phyloP scores from a whole-genome alignment of 169 alveolate species.

The Eimeria mitis region DNA sequence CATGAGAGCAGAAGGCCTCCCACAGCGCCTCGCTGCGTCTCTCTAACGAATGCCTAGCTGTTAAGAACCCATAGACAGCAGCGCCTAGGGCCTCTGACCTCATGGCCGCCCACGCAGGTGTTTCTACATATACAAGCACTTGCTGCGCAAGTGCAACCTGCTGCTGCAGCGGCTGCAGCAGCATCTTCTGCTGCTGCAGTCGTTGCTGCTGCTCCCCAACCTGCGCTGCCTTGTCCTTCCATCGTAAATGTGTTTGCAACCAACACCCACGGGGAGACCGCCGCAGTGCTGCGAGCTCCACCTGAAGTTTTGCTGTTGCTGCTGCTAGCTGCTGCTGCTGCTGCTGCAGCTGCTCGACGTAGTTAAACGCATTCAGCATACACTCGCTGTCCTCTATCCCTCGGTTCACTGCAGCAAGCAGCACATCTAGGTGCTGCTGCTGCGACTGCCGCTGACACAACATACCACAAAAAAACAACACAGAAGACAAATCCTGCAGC shows the following conservation, averaged over 20 bases:
- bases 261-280: conserved; percentile 59
- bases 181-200: conserved; percentile 61
- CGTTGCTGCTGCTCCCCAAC: conserved; percentile 65
- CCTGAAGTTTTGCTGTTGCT: conserved; percentile 61
- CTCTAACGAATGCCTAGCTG: conserved; percentile 25
- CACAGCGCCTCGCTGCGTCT: conserved; percentile 26
- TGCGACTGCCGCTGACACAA: conserved; percentile 54
- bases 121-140: conserved; percentile 39
- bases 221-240: conserved; percentile 78
- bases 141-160: conserved; percentile 45
- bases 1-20: conserved; percentile 60
- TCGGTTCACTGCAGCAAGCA: conserved; percentile 49
- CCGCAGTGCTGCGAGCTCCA: conserved; percentile 52
- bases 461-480: conserved; percentile 27
- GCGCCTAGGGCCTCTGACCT: conserved; percentile 33
- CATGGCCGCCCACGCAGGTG: conserved; percentile 56
- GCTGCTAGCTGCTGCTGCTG: conserved; percentile 71
- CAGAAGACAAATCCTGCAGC: conserved; percentile 49
- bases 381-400: conserved; percentile 84
- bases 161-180: conserved; percentile 63
- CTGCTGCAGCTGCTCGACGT: conserved; percentile 82
- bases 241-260: conserved; percentile 64
- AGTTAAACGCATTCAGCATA: conserved; percentile 83
- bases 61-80: conserved; percentile 27
- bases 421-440: conserved; percentile 46